Evolutionary conservation across 805 yeast genomes (phyloP).

Genomic region (Wickerhamomyces bisporus): DNA sequence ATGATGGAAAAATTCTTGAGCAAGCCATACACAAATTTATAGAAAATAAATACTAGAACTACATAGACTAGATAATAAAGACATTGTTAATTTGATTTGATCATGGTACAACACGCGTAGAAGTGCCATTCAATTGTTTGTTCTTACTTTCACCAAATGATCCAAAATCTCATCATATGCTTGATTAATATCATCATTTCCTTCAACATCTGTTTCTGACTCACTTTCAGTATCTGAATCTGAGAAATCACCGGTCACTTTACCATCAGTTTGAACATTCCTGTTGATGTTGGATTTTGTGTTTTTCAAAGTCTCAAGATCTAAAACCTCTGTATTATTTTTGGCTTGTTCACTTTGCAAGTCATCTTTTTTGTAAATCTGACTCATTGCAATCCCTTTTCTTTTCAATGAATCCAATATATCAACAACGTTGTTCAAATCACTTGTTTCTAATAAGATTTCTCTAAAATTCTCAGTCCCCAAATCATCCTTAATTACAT

Average conservation of each 20-base stretch:
- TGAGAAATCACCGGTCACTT: not conserved
- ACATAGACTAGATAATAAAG: no score
- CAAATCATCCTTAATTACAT: constrained; percentile 18
- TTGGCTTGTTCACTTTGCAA: not conserved
- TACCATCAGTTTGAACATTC: not conserved
- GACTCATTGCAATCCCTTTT: constrained; percentile 35
- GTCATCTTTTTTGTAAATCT: constrained; percentile 23
- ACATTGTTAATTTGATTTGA: no score
- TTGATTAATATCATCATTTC: constrained; percentile 14
- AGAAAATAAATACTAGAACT: not conserved
- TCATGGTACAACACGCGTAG: not conserved
- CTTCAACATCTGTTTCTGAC: constrained; percentile 2
- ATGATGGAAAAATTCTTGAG: not conserved
- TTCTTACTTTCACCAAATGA: constrained; percentile 30
- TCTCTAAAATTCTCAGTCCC: constrained; percentile 34
- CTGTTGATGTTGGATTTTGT: constrained; percentile 10
- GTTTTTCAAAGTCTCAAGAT: constrained; percentile 17
- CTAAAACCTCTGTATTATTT: constrained; percentile 4
- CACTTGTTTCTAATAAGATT: constrained; percentile 30
- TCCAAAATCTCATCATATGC: constrained; percentile 39
- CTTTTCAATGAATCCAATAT: constrained; percentile 34
- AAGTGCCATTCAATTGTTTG: constrained; percentile 7
- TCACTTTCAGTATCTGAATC: constrained; percentile 1
- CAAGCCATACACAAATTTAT: not conserved
- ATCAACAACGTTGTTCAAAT: constrained; percentile 32